A percentile compares a stretch with the other conserved stretches of the same genome.
These are phyloP conservation scores for Neospora caninum DNA, from an alignment of 169 alveolate genomes.

Conservation along the genomic window DNA sequence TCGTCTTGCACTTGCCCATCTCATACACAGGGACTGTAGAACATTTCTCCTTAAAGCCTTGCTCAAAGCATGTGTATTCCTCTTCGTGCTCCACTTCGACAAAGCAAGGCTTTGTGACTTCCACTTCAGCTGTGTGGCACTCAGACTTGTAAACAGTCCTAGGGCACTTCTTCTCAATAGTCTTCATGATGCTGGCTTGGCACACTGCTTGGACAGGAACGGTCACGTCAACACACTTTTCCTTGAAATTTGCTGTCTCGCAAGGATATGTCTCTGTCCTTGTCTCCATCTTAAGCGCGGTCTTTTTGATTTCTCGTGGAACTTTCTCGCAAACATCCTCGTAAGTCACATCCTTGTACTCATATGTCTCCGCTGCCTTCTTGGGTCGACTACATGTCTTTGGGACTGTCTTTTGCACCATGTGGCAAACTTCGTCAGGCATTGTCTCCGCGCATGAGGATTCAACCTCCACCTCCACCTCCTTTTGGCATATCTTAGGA, in stretches of 20 bases:
- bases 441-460: conserved; percentile 57
- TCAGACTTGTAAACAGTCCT: conserved; percentile 44
- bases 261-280: conserved; percentile 57
- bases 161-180: conserved; percentile 56
- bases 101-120: conserved; percentile 54
- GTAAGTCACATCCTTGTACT: conserved; percentile 38
- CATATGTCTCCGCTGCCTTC: conserved; percentile 27
- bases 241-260: conserved; percentile 53
- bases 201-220: conserved; percentile 54
- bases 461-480: conserved; percentile 24
- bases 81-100: conserved; percentile 37
- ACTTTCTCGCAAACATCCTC: conserved; percentile 61
- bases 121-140: conserved; percentile 46
- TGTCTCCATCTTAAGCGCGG: conserved; percentile 19
- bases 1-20: conserved; percentile 65
- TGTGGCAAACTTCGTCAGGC: conserved; percentile 57
- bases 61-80: conserved; percentile 65
- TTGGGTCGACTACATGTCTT: conserved; percentile 46
- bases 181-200: conserved; percentile 49
- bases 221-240: conserved; percentile 58
- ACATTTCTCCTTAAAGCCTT: conserved; percentile 58
- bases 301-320: conserved; percentile 41
- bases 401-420: conserved; percentile 52
- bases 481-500: conserved; percentile 58
- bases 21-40: conserved; percentile 63